phyloP scores from a whole-genome alignment of 1,139 yeast species.

The Suhomyces ambrosiae region DNA sequence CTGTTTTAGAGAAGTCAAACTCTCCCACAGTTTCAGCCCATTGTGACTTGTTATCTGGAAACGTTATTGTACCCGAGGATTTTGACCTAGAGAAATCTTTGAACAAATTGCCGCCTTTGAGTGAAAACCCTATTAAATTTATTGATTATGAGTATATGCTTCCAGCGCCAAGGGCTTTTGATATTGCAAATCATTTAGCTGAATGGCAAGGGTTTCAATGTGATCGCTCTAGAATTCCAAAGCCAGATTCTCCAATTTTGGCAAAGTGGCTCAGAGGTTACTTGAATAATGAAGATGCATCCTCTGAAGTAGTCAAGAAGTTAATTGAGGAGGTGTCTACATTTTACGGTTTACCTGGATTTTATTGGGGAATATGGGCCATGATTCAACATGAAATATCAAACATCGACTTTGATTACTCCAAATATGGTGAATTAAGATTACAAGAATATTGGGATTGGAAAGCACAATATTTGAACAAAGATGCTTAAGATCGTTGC shows the following conservation, averaged over 20 bases:
- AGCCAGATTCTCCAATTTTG: constrained; percentile 44
- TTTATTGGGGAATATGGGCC: constrained; percentile 88
- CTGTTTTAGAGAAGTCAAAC: constrained; percentile 34
- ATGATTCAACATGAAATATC: constrained; percentile 73
- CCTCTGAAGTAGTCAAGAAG: constrained; percentile 25
- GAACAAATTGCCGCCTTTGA: constrained; percentile 27
- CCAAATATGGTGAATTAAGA: constrained; percentile 59
- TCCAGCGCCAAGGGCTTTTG: constrained; percentile 81
- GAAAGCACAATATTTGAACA: constrained; percentile 41
- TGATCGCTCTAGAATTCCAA: constrained; percentile 60
- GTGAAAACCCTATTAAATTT: constrained; percentile 56
- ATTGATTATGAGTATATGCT: constrained; percentile 83
- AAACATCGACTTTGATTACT: constrained; percentile 73
- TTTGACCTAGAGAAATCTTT: constrained; percentile 20
- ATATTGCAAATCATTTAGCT: constrained; percentile 81
- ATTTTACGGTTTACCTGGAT: constrained; percentile 80
- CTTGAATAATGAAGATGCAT: constrained; percentile 35
- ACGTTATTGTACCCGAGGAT: constrained; percentile 60
- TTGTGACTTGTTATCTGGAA: constrained; percentile 73
- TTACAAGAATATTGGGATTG: constrained; percentile 72
- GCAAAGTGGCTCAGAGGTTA: constrained; percentile 59
- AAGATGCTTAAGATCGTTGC: neutral
- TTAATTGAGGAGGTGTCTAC: constrained; percentile 58
- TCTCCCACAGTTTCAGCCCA: constrained; percentile 68
- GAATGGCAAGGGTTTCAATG: constrained; percentile 90